These are phyloP conservation scores for Cudoniella acicularis DNA, from an alignment of 495 filamentous ascomycete genomes.

Conservation along the genomic window DNA sequence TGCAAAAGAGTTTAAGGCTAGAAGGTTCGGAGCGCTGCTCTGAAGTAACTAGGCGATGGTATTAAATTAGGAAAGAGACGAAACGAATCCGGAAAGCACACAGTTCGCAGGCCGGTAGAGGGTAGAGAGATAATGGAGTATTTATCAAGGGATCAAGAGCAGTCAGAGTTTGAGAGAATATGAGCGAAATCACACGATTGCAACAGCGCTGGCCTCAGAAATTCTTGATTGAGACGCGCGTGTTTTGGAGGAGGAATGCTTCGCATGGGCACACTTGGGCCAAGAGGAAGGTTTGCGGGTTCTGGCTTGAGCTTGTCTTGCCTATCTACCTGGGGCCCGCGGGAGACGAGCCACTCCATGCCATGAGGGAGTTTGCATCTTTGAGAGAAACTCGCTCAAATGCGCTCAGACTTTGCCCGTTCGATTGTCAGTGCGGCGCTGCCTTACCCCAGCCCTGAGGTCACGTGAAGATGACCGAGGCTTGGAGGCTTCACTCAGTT, in stretches of 20 bases:
- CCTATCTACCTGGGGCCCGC: neutral
- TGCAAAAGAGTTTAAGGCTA: neutral
- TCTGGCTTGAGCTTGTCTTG: neutral
- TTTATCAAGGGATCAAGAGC: neutral
- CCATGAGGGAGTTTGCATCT: neutral
- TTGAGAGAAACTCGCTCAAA: neutral
- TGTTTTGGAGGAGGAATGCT: neutral
- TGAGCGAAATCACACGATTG: neutral
- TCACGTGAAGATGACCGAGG: too few relatives aligned
- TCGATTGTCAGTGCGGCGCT: neutral
- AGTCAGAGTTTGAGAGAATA: neutral
- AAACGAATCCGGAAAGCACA: neutral
- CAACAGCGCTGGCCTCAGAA: neutral
- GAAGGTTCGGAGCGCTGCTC: neutral
- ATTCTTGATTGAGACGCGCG: neutral
- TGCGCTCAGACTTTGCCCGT: neutral
- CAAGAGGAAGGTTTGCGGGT: neutral
- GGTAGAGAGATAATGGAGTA: neutral
- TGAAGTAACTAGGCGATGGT: neutral
- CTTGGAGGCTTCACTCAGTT: too few relatives aligned
- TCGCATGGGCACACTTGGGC: neutral
- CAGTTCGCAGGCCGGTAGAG: neutral
- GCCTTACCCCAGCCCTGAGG: neutral
- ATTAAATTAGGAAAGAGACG: neutral
- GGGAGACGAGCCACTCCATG: neutral